phyloP scores from a whole-genome alignment of 2,329 filamentous ascomycete genomes.

The Diplodia scrobiculata region DNA sequence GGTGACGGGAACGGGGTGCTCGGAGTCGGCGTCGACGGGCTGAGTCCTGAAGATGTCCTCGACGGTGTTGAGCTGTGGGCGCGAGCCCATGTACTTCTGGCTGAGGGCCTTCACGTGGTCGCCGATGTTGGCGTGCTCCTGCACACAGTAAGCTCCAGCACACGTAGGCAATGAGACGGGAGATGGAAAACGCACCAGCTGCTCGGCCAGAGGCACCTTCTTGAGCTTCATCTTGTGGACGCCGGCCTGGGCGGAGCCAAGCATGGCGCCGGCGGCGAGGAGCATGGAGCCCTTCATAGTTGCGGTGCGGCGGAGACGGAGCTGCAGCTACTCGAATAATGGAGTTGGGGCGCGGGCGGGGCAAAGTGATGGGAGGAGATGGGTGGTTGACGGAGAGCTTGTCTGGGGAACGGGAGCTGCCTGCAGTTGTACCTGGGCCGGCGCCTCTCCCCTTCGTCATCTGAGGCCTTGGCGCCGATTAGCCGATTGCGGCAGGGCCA shows the following conservation, averaged over 20 bases:
- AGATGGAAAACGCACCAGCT: slow-evolving; percentile 68
- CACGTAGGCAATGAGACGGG: slow-evolving; percentile 27
- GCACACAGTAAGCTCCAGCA: slow-evolving; percentile 32
- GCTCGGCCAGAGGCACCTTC: slow-evolving; percentile 89
- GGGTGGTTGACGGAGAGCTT: slow-evolving; percentile 1
- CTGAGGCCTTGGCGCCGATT: slow-evolving; percentile 22
- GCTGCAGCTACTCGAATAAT: slow-evolving; percentile 4
- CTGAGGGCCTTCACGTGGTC: slow-evolving; percentile 78
- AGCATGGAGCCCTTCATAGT: slow-evolving; percentile 84
- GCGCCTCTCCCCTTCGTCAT: slow-evolving; percentile 26
- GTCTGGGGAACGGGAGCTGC: slow-evolving; percentile 19
- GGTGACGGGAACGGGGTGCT: slow-evolving; percentile 82
- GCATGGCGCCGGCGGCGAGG: slow-evolving; percentile 75
- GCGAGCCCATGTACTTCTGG: slow-evolving; percentile 93
- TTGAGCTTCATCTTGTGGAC: slow-evolving; percentile 97
- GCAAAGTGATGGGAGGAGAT: neutral
- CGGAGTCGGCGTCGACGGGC: slow-evolving; percentile 64
- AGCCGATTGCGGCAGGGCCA: slow-evolving; percentile 4
- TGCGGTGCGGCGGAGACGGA: neutral
- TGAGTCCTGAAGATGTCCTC: slow-evolving; percentile 80
- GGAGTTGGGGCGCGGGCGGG: neutral
- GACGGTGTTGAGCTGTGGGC: slow-evolving; percentile 60
- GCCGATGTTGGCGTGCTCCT: slow-evolving; percentile 78
- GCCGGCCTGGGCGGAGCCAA: slow-evolving; percentile 79
- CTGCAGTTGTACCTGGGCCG: slow-evolving; percentile 25